Percentiles rank a stretch among this genome's conserved stretches.
These are phyloP conservation scores for Angomonas ambiguus DNA, from an alignment of 208 protist species.

Conservation along the genomic window DNA sequence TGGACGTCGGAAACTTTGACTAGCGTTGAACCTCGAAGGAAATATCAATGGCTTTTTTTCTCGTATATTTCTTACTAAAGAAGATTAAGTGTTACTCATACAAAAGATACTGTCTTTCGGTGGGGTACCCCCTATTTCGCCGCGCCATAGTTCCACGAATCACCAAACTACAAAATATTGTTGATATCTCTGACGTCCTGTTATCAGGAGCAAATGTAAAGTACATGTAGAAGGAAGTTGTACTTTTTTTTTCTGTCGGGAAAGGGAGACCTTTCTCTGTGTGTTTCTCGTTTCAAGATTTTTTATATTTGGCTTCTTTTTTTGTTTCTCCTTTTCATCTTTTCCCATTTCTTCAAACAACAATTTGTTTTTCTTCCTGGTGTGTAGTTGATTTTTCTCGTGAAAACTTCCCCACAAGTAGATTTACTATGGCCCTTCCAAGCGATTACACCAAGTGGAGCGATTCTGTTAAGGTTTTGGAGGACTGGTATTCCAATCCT, in stretches of 20 bases:
- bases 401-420: background rate
- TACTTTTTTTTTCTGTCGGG: background rate
- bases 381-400: no score
- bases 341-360: background rate
- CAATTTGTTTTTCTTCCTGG: background rate
- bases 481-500: slow-evolving; percentile 38
- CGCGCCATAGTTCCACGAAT: no score
- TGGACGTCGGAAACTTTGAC: no score
- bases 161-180: no score
- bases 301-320: slow-evolving; percentile 2
- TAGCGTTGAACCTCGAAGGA: background rate
- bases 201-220: no score
- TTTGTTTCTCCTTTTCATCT: slow-evolving; percentile 9
- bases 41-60: no score
- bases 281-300: background rate
- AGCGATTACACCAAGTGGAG: slow-evolving; percentile 63
- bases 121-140: no score
- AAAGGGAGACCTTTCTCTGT: background rate
- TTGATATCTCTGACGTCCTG: no score
- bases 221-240: no score
- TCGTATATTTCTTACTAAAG: no score
- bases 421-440: slow-evolving; percentile 21
- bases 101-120: no score
- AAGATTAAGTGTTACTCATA: no score
- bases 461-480: slow-evolving; percentile 41